phyloP scores from a whole-genome alignment of 2,329 filamentous ascomycete species.

The Cryoendolithus antarcticus region DNA sequence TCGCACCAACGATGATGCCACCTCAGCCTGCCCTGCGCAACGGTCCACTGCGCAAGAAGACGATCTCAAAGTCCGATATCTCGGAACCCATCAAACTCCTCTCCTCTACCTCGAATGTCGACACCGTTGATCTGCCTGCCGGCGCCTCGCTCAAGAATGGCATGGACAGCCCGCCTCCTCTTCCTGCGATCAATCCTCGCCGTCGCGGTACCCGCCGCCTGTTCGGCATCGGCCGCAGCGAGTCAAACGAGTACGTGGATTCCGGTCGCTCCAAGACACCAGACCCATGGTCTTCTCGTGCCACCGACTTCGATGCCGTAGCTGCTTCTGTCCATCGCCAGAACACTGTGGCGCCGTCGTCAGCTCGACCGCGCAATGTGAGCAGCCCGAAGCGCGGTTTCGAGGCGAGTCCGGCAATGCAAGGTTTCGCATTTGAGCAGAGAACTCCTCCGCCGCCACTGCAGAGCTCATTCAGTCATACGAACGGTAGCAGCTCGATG shows the following conservation, averaged over 20 bases:
- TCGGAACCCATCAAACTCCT: conserved; percentile 44
- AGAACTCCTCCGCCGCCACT: background rate
- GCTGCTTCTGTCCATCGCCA: too few relatives aligned
- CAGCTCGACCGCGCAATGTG: background rate
- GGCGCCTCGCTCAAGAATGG: conserved; percentile 44
- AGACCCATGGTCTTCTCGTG: conserved; percentile 8
- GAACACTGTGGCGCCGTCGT: background rate
- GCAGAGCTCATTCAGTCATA: too few relatives aligned
- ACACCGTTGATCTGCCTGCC: conserved; percentile 45
- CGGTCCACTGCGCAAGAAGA: conserved; percentile 40
- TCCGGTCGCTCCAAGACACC: conserved; percentile 10
- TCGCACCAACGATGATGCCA: conserved; percentile 13
- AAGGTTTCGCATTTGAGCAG: conserved; percentile 7
- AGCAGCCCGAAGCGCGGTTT: conserved; percentile 5
- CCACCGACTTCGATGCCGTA: too few relatives aligned
- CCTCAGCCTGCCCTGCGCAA: conserved; percentile 29
- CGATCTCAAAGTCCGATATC: conserved; percentile 48
- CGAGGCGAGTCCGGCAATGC: conserved; percentile 10
- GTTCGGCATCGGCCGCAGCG: conserved; percentile 15
- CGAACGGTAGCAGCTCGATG: background rate
- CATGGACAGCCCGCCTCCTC: conserved; percentile 34
- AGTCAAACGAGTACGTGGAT: conserved; percentile 2
- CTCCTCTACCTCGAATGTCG: conserved; percentile 45
- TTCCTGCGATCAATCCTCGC: conserved; percentile 49
- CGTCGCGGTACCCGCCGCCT: conserved; percentile 33